Percentiles rank a stretch among this genome's conserved stretches.
Evolutionary conservation across 1,139 yeast species (phyloP).

Genomic region (Yamadazyma atlantica): DNA sequence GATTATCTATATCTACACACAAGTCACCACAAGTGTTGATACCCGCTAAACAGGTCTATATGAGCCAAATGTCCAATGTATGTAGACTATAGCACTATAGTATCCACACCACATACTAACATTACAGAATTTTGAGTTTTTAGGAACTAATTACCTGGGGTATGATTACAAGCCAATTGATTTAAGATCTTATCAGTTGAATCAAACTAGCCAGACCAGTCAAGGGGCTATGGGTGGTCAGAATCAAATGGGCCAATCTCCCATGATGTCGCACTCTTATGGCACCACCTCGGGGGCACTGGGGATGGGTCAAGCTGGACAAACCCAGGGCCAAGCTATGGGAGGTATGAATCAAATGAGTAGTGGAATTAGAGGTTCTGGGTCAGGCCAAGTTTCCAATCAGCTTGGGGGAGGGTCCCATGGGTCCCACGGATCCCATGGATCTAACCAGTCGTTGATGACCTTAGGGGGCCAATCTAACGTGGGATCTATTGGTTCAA

Average conservation of each 20-base stretch:
- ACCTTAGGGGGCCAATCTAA: not conserved
- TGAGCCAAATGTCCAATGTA: slow-evolving; percentile 2
- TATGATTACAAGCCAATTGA: not conserved
- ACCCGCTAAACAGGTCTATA: not conserved
- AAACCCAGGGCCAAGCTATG: not conserved
- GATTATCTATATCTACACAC: not conserved
- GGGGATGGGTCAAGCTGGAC: not conserved
- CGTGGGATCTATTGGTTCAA: not conserved
- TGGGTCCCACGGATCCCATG: not conserved
- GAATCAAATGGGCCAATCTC: not conserved
- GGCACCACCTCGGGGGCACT: not conserved
- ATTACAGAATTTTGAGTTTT: not conserved
- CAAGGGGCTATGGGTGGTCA: not conserved
- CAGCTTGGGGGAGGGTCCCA: no score
- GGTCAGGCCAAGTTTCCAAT: not conserved
- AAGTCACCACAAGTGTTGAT: not conserved
- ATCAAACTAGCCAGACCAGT: not conserved
- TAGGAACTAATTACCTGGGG: not conserved
- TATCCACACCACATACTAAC: not conserved
- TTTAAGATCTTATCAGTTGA: not conserved
- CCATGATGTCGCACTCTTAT: not conserved
- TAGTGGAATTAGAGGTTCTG: not conserved
- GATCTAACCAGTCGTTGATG: not conserved
- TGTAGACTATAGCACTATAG: not conserved
- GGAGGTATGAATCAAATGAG: not conserved